Evolutionary conservation across 1,139 yeast species (phyloP), one percentile per base, ranked within the genome.

Genomic region (Yarrowia galli): DNA sequence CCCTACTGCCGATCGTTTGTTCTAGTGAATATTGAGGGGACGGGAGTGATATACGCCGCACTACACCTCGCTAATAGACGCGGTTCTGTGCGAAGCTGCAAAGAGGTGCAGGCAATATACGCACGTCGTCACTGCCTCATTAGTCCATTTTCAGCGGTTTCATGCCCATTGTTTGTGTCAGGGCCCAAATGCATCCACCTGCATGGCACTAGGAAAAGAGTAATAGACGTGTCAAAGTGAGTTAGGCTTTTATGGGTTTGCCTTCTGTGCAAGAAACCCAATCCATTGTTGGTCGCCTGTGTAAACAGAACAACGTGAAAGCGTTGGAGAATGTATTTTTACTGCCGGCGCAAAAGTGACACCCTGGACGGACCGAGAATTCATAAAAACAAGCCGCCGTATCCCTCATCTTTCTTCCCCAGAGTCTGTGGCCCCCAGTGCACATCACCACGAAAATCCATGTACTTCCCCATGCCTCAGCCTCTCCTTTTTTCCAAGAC

Each of bases 121-220:
- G 28, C 28, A 15, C 16, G 35, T 6, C 18, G 16, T 15, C 53
- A 48, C 36, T 28, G n/a, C 42, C 42, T 35, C 42, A 20, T 51
- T 51, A 13, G 42, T 35, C n/a, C 25, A 3, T 20, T 20, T 35
- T 13, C 42, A 35, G 42, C 58, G 58, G 58, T 35, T 51, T 51
- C 58, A 51, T 10, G 20, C 20, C 20, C 25, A 35, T 35, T n/a
- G 6, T n/a, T 25, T 16, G 51, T 16, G 54, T 51, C 58, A 51
- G 58, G 58, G 58, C 58, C 58, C 58, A 35, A 48, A 48, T 48
- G 53, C 53, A 48, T 48, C 51, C 16, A 35, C 58, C 58, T 51
- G 58, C 58, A 51, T 51, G 18, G 12, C 13, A 4, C 22, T 10
- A 32, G 20, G 15, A 15, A 20, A 35, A 51, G 32, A 43, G n/a